These are phyloP conservation scores for Aspergillus oerlinghausenensis DNA, from an alignment of 2,329 filamentous ascomycete species.

Conservation along the genomic window DNA sequence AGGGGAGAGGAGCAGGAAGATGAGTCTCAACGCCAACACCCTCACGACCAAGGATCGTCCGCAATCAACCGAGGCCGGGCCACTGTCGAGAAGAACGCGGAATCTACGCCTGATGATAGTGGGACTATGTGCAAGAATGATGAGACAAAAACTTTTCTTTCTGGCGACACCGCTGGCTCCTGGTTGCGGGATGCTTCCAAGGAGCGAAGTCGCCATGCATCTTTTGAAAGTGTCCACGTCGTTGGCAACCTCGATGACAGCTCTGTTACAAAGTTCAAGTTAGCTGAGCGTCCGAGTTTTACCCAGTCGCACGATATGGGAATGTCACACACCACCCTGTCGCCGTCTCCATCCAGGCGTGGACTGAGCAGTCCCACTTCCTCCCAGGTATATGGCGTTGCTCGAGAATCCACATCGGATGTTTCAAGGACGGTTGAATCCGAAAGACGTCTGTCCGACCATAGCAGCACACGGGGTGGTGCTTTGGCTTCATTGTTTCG, in stretches of 20 bases:
- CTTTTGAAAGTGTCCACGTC: constrained; percentile 28
- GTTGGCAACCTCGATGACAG: constrained; percentile 32
- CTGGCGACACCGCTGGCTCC: constrained; percentile 18
- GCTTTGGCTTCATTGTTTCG: constrained; percentile 73
- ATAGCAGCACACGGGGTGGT: constrained; percentile 41
- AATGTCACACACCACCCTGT: constrained; percentile 30
- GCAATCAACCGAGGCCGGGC: constrained; percentile 5
- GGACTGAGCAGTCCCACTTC: constrained; percentile 47
- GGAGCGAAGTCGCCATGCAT: constrained; percentile 19
- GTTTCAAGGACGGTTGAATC: constrained; percentile 50
- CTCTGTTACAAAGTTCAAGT: constrained; percentile 27
- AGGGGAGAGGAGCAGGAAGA: constrained; percentile 48
- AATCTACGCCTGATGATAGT: constrained; percentile 6
- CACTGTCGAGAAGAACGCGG: constrained; percentile 5
- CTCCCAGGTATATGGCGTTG: constrained; percentile 49
- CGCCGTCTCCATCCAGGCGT: constrained; percentile 40
- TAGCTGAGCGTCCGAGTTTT: constrained; percentile 27
- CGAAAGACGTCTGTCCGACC: constrained; percentile 53
- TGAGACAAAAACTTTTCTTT: constrained; percentile 6
- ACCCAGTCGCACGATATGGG: constrained; percentile 31
- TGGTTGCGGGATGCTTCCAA: constrained; percentile 33
- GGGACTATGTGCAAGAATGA: constrained; percentile 2
- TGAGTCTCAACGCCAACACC: constrained; percentile 4
- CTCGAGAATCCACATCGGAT: constrained; percentile 50
- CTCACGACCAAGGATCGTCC: constrained; percentile 4